phyloP scores from a whole-genome alignment of 106 monocot genomes.

The Hemerocallis citrina region DNA sequence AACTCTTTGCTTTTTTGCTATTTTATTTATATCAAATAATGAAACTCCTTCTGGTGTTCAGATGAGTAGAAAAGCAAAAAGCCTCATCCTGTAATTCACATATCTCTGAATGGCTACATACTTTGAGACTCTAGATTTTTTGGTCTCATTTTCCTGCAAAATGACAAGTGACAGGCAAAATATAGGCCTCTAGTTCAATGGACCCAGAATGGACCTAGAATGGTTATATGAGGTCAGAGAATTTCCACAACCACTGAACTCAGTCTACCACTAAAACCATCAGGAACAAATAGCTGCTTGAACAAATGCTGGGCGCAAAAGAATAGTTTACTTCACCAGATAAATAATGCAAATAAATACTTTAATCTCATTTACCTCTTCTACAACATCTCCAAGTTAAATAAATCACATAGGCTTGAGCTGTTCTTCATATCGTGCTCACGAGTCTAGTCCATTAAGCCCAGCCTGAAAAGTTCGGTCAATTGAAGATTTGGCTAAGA shows the following conservation, averaged over 20 bases:
- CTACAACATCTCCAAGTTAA: not conserved
- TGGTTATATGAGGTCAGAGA: not conserved
- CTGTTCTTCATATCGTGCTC: not conserved
- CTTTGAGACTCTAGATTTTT: too few relatives aligned
- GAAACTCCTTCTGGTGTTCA: not conserved
- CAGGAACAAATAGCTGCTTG: not conserved
- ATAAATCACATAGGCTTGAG: not conserved
- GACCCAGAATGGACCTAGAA: not conserved
- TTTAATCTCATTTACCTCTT: not conserved
- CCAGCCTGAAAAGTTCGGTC: not conserved
- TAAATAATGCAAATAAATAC: not conserved
- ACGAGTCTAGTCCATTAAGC: not conserved
- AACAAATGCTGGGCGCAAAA: too few relatives aligned
- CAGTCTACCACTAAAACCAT: not conserved
- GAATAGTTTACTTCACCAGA: not conserved
- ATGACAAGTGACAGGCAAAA: not conserved
- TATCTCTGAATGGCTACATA: too few relatives aligned
- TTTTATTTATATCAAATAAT: not conserved
- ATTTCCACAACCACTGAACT: not conserved
- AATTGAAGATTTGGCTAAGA: not conserved
- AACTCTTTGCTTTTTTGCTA: not conserved
- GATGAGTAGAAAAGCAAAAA: not conserved
- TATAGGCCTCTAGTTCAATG: not conserved
- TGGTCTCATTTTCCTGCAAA: not conserved
- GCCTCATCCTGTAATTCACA: too few relatives aligned